These are phyloP conservation scores for Nicotiana obtusifolia DNA, from an alignment of 257 asterid genomes.

Conservation along the genomic window DNA sequence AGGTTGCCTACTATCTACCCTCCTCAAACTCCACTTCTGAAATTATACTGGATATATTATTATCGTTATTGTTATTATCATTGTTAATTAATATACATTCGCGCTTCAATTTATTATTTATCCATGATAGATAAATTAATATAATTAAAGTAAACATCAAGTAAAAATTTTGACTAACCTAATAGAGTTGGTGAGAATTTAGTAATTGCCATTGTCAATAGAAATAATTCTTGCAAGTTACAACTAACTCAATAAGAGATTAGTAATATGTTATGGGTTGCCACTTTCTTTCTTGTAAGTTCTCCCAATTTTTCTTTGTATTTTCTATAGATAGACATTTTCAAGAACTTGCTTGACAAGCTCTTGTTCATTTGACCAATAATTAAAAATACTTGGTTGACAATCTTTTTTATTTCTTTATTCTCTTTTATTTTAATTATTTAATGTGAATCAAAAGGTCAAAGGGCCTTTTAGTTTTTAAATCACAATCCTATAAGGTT, in stretches of 20 bases:
- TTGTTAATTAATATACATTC: too few relatives aligned
- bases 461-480: background rate
- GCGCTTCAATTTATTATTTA: too few relatives aligned
- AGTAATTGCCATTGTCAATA: too few relatives aligned
- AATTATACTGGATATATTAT: too few relatives aligned
- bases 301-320: background rate
- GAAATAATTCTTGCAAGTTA: too few relatives aligned
- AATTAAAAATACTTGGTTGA: background rate
- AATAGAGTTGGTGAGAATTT: too few relatives aligned
- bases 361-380: background rate
- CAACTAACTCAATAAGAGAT: background rate
- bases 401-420: background rate
- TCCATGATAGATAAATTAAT: too few relatives aligned
- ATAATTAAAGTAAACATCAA: too few relatives aligned
- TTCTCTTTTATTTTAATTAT: background rate
- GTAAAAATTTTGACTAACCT: too few relatives aligned
- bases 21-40: rapidly evolving
- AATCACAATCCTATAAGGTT: background rate
- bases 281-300: background rate
- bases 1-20: too few relatives aligned
- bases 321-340: background rate
- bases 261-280: background rate
- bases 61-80: too few relatives aligned
- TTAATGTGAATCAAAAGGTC: background rate
- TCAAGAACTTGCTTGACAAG: background rate